Percentiles rank a stretch among this genome's conserved stretches.
Conservation (phyloP, 2,329 filamentous ascomycete species). For the Aureobasidium pullulans region DNA sequence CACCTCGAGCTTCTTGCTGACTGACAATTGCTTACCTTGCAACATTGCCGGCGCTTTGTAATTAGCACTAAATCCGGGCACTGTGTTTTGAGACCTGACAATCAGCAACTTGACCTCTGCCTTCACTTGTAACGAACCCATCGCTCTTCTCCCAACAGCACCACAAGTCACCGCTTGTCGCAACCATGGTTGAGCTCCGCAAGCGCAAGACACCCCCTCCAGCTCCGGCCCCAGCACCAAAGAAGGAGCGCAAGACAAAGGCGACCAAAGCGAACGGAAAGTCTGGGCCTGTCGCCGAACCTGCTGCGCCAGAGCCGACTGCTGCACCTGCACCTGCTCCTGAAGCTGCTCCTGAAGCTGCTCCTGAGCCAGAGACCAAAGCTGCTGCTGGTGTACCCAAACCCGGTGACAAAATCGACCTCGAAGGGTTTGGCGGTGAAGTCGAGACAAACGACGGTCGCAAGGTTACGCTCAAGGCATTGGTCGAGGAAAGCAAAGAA, state of each 20-base stretch:
- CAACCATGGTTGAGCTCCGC: conserved; percentile 50
- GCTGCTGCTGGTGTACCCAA: conserved; percentile 22
- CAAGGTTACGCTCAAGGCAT: conserved; percentile 69
- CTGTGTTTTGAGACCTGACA: too few relatives aligned
- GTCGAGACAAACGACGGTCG: conserved; percentile 78
- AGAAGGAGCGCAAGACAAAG: conserved; percentile 38
- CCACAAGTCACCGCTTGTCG: neutral
- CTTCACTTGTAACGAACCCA: neutral
- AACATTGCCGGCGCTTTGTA: neutral
- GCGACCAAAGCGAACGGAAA: conserved; percentile 22
- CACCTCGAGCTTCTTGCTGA: neutral
- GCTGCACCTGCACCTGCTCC: conserved; percentile 13
- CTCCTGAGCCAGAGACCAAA: conserved; percentile 17
- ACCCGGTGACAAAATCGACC: conserved; percentile 46
- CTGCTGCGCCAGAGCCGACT: conserved; percentile 20
- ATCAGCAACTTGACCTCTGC: neutral
- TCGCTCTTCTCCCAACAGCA: neutral
- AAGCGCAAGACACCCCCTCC: conserved; percentile 54
- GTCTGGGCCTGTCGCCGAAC: conserved; percentile 22
- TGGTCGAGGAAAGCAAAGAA: conserved; percentile 74
- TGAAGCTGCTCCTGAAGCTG: conserved; percentile 7
- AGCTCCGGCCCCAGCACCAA: conserved; percentile 39
- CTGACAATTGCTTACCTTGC: neutral
- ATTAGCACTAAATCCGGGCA: neutral
- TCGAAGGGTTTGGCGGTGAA: conserved; percentile 56